phyloP scores from a whole-genome alignment of 1,139 yeast species.

The Protomyces inundatus region DNA sequence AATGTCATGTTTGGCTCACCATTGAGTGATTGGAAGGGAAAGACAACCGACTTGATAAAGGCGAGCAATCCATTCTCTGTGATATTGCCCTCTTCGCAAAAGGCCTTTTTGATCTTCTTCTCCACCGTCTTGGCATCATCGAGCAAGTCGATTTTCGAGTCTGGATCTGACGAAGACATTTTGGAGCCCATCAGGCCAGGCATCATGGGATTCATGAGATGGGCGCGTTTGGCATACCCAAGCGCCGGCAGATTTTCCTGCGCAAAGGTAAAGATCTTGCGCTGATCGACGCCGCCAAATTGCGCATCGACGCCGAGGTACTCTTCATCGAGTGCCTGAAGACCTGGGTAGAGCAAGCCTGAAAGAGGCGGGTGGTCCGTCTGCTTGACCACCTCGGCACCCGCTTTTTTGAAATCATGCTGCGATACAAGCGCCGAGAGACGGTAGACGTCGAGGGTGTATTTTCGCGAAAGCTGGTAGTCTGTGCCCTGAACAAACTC shows the following conservation, averaged over 20 bases:
- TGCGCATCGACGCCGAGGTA: constrained; percentile 85
- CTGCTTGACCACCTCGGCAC: constrained; percentile 99
- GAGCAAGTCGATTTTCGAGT: constrained; percentile 86
- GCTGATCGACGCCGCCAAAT: constrained; percentile 98
- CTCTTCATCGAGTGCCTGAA: constrained; percentile 98
- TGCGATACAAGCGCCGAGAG: constrained; percentile 78
- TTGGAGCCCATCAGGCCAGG: constrained; percentile 95
- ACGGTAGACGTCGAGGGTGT: constrained; percentile 83
- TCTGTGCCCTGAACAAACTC: constrained; percentile 81
- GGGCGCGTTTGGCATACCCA: constrained; percentile 96
- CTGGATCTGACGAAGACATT: constrained; percentile 98
- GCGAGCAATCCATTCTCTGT: constrained; percentile 87
- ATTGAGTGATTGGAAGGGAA: constrained; percentile 82
- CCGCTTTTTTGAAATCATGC: constrained; percentile 97
- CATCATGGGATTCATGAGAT: constrained; percentile 97
- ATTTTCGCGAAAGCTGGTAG: constrained; percentile 71
- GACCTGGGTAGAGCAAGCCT: constrained; percentile 92
- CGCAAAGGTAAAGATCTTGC: constrained; percentile 94
- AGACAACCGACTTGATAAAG: constrained; percentile 74
- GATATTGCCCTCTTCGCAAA: constrained; percentile 90
- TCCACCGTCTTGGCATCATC: constrained; percentile 83
- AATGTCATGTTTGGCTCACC: constrained; percentile 42
- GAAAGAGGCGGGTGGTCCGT: constrained; percentile 88
- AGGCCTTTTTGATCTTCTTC: constrained; percentile 88
- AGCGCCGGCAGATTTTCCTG: constrained; percentile 83